Conservation (phyloP, 257 asterid genomes). For the Solanum chilense region DNA sequence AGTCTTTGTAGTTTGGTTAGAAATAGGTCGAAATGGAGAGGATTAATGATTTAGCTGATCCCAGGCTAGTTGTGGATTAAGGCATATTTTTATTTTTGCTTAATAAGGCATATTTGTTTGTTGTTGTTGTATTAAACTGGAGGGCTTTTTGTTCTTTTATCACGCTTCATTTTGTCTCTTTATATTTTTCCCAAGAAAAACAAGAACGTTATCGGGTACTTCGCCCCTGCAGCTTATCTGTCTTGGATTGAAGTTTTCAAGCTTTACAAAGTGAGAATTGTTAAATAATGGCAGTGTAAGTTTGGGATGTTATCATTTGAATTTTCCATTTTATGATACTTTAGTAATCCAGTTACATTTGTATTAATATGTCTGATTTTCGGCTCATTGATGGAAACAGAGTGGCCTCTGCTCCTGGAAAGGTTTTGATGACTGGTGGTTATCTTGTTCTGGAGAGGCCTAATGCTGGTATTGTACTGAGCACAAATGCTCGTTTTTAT, state of each 20-base stretch:
- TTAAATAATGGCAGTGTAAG: neutral
- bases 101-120: neutral
- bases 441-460: slow-evolving; percentile 96
- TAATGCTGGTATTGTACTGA: slow-evolving; percentile 93
- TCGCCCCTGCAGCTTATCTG: neutral
- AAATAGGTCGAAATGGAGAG: neutral
- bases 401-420: slow-evolving; percentile 98
- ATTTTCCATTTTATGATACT: neutral
- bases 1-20: neutral
- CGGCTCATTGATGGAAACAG: slow-evolving; percentile 19
- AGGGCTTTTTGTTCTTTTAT: neutral
- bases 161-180: neutral
- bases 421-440: slow-evolving; percentile 97
- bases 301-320: neutral
- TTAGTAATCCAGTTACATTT: neutral
- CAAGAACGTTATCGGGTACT: neutral
- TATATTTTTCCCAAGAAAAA: neutral
- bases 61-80: neutral
- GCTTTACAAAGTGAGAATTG: neutral
- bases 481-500: slow-evolving; percentile 93
- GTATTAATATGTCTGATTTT: neutral
- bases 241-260: neutral
- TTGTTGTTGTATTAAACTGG: neutral
- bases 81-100: neutral
- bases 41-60: neutral